Evolutionary conservation across 495 filamentous ascomycete genomes (phyloP).

Genomic region (Alectoria sarmentosa): DNA sequence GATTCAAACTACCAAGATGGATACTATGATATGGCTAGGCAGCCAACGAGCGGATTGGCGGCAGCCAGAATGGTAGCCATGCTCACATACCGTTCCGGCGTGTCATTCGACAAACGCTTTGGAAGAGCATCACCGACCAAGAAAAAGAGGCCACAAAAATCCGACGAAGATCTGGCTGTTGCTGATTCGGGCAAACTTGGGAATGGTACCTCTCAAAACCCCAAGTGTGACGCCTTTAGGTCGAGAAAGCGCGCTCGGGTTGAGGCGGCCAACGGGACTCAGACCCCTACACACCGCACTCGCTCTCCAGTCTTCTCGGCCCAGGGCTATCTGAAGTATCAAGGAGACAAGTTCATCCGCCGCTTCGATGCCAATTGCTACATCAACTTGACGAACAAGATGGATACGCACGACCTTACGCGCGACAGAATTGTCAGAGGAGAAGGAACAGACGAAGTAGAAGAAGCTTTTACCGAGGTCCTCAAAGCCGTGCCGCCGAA

Average conservation of each 20-base stretch:
- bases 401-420: conserved; percentile 91
- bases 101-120: conserved; percentile 89
- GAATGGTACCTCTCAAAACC: conserved; percentile 37
- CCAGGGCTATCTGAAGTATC: conserved; percentile 92
- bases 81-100: conserved; percentile 89
- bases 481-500: neutral
- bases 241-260: neutral
- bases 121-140: conserved; percentile 73
- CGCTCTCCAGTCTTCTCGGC: conserved; percentile 86
- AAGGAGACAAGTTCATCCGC: conserved; percentile 90
- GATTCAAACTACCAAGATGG: conserved; percentile 97
- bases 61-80: conserved; percentile 94
- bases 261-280: conserved; percentile 38
- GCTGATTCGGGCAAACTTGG: conserved; percentile 47
- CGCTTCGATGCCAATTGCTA: conserved; percentile 97
- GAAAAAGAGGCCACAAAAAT: conserved; percentile 66
- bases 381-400: conserved; percentile 93
- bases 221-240: neutral
- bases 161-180: conserved; percentile 50
- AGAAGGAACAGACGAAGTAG: neutral
- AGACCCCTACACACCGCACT: conserved; percentile 16
- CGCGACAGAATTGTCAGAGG: neutral
- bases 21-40: conserved; percentile 76
- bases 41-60: conserved; percentile 78
- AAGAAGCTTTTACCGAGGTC: neutral